A percentile compares a stretch with the other conserved stretches of the same genome.
phyloP scores from a whole-genome alignment of 805 yeast genomes.

The Sporopachydermia lactativora region DNA sequence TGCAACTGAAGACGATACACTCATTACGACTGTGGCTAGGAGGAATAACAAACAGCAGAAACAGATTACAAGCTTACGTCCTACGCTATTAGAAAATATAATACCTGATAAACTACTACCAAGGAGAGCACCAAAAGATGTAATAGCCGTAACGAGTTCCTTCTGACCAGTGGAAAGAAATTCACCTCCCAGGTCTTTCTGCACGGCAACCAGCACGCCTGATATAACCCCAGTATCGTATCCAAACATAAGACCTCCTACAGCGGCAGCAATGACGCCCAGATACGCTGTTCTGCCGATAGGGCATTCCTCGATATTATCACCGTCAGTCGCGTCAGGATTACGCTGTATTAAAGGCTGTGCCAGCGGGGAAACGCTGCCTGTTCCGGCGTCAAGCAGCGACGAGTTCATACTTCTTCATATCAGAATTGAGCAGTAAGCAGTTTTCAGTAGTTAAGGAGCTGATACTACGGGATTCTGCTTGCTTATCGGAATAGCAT shows the following conservation, averaged over 20 bases:
- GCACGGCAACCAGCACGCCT: conserved; percentile 38
- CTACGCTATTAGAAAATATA: conserved; percentile 7
- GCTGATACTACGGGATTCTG: too few species aligned
- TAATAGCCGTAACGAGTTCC: conserved; percentile 30
- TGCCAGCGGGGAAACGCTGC: too few species aligned
- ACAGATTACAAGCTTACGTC: background rate
- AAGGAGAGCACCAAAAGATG: conserved; percentile 39
- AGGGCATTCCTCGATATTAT: too few species aligned
- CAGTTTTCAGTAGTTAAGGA: too few species aligned
- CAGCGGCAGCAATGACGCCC: conserved; percentile 23
- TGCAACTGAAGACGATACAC: conserved; percentile 16
- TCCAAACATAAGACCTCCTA: conserved; percentile 51
- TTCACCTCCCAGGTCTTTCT: conserved; percentile 22
- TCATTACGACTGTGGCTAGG: background rate
- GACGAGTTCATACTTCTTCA: too few species aligned
- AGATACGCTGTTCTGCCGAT: background rate
- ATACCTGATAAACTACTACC: conserved; percentile 38
- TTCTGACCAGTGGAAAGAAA: conserved; percentile 21
- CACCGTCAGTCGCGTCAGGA: too few species aligned
- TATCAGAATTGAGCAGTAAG: too few species aligned
- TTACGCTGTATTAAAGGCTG: too few species aligned
- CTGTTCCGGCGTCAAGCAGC: too few species aligned
- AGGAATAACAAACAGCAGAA: background rate
- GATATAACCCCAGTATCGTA: conserved; percentile 54
- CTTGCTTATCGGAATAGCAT: too few species aligned